Base-by-base conservation (phyloP, 441 rosid species). In the Dalechampia spathulata region DNA sequence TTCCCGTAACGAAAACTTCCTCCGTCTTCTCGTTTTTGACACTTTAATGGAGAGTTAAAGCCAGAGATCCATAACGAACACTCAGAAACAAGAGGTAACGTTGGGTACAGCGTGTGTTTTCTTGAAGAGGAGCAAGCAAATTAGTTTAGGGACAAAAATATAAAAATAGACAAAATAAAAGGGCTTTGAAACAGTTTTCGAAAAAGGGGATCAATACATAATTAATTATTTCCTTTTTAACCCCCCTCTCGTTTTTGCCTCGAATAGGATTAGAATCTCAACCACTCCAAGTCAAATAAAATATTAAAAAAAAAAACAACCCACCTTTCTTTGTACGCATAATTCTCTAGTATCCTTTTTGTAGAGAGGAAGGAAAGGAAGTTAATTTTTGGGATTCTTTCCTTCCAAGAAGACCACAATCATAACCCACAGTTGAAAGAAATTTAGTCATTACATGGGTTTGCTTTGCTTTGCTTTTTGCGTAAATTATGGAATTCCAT, bases 201-300 rank as follows among this genome's bases (percentile, higher is more conserved):
- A 69, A 67, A 78, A 79, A 73, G 78, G 52, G 19, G 55, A 62
- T 66, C 49, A 45, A 25, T 36, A 51, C 45, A 46, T 60, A 14
- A 40, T 61, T 39, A 56, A 60, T 21, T 26, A 19, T 37, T 9
- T 17, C 21, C 8, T 37, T 6, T 39, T 61, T 65, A 11, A 52
- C 40, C 28, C 27, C 17, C 49, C 42, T 39, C 40, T 36, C 4
- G 12, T 39, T n/a, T 39, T 11, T 39, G 10, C 48, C 60, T 46
- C 42, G 55, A 65, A 58, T 65, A 53, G 17, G 53, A 64, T 68
- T 70, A 73, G 77, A 73, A 69, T 74, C 83, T 66, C 77, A 81
- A 77, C 83, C 16, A 70, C 80, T 75, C 73, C 66, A 54, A 56
- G 58, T 43, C 70, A 55, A 25, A 40, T 43, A 36, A 48, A 23